Conservation (phyloP, 768 basidiomycete genomes). For the Tulasnella sp. region DNA sequence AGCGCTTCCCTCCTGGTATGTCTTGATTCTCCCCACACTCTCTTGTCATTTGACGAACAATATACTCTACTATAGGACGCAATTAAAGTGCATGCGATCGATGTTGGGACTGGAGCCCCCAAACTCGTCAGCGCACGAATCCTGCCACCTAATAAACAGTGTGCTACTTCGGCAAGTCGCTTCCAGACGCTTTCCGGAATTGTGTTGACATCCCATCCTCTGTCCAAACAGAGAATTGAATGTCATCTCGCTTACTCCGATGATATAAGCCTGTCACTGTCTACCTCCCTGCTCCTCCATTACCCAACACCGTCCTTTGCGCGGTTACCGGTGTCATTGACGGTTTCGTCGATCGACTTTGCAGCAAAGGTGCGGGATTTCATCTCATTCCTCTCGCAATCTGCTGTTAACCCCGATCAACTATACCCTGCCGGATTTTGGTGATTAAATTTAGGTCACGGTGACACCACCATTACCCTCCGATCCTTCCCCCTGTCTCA, state of each 20-base stretch:
- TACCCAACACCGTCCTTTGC: slow-evolving; percentile 77
- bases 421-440: too few species aligned
- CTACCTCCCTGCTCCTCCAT: slow-evolving; percentile 72
- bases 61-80: slow-evolving; percentile 51
- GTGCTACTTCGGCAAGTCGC: neutral
- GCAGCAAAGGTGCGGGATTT: slow-evolving; percentile 15
- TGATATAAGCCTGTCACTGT: slow-evolving; percentile 69
- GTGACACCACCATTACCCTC: slow-evolving; percentile 48
- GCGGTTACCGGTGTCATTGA: slow-evolving; percentile 68
- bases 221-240: slow-evolving; percentile 48
- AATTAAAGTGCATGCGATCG: slow-evolving; percentile 73
- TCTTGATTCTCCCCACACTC: slow-evolving; percentile 5
- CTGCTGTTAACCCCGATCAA: slow-evolving; percentile 10
- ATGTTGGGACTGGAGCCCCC: slow-evolving; percentile 74
- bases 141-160: slow-evolving; percentile 22
- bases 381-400: neutral
- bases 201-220: neutral
- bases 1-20: slow-evolving; percentile 58
- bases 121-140: slow-evolving; percentile 58
- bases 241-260: slow-evolving; percentile 81
- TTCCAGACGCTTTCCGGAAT: neutral
- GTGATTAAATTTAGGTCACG: too few species aligned
- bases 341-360: slow-evolving; percentile 65
- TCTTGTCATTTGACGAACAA: slow-evolving; percentile 1
- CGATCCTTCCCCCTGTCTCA: slow-evolving; percentile 47